phyloP scores from a whole-genome alignment of 2,329 filamentous ascomycete genomes.

The Ascochyta rabiei region DNA sequence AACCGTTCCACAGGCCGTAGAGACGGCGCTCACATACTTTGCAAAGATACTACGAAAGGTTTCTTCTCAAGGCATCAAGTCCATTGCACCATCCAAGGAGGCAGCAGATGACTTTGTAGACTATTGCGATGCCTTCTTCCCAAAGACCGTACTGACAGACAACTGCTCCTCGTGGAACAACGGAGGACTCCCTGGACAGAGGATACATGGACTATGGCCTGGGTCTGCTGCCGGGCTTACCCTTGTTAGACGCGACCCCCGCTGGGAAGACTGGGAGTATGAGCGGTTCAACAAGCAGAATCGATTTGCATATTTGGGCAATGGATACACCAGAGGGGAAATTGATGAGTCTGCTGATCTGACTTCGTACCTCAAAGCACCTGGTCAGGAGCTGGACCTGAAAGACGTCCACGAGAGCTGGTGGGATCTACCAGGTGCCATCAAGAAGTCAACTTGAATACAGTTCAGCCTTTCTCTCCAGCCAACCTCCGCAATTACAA shows the following conservation, averaged over 20 bases:
- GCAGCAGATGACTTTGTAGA: slow-evolving; percentile 70
- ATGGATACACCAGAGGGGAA: slow-evolving; percentile 69
- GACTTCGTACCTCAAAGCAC: slow-evolving; percentile 66
- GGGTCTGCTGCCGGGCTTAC: slow-evolving; percentile 69
- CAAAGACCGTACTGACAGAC: slow-evolving; percentile 61
- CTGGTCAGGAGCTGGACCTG: slow-evolving; percentile 62
- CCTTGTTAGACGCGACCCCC: slow-evolving; percentile 60
- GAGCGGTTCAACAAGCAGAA: slow-evolving; percentile 55
- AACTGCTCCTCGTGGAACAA: slow-evolving; percentile 77
- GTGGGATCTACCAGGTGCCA: slow-evolving; percentile 52
- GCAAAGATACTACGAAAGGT: slow-evolving; percentile 72
- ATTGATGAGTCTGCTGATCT: slow-evolving; percentile 62
- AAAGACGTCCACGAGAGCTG: slow-evolving; percentile 70
- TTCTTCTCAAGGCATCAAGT: slow-evolving; percentile 68
- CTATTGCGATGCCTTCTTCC: slow-evolving; percentile 60
- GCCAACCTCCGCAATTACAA: not conserved
- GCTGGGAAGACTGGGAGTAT: slow-evolving; percentile 67
- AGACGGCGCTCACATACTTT: slow-evolving; percentile 69
- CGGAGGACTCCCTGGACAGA: slow-evolving; percentile 61
- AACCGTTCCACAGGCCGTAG: slow-evolving; percentile 70
- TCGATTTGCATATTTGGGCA: slow-evolving; percentile 69
- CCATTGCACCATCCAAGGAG: slow-evolving; percentile 61
- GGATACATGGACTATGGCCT: slow-evolving; percentile 73
- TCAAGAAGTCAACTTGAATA: slow-evolving; percentile 20
- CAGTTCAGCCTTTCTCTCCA: too few species aligned